Evolutionary conservation across 257 asterid genomes (phyloP).

Genomic region (Nicotiana undulata): DNA sequence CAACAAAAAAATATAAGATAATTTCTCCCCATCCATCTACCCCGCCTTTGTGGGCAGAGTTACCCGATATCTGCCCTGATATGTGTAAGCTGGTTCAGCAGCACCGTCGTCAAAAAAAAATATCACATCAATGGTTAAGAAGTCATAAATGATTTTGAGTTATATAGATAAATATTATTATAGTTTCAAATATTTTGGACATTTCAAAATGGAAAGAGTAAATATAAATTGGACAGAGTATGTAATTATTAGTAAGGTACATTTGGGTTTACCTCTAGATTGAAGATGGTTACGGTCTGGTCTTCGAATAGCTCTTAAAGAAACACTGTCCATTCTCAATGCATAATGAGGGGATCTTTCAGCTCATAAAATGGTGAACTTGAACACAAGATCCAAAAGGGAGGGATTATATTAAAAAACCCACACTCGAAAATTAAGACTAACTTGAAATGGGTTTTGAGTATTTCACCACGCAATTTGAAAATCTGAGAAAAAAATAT

Average conservation of each 20-base stretch:
- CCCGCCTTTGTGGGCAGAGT: too few relatives aligned
- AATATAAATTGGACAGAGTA: background rate
- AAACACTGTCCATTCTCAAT: constrained; percentile 26
- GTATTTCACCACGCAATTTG: background rate
- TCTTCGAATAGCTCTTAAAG: constrained; percentile 30
- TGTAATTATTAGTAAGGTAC: background rate
- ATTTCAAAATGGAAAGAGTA: background rate
- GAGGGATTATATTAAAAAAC: background rate
- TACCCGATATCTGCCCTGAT: too few relatives aligned
- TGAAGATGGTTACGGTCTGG: constrained; percentile 20
- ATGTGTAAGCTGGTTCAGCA: too few relatives aligned
- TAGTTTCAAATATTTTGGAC: background rate
- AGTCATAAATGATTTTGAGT: background rate
- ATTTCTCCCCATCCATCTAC: too few relatives aligned
- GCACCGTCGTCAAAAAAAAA: too few relatives aligned
- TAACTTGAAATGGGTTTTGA: background rate
- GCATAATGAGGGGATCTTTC: background rate
- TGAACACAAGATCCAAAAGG: background rate
- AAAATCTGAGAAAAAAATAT: background rate
- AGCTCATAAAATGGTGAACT: background rate
- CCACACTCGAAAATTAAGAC: background rate
- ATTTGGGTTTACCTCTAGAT: constrained; percentile 19
- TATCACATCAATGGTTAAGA: background rate
- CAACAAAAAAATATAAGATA: too few relatives aligned
- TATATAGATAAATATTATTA: too few relatives aligned